phyloP scores from a whole-genome alignment of 2,329 filamentous ascomycete genomes.

The Exophiala oligosperma region DNA sequence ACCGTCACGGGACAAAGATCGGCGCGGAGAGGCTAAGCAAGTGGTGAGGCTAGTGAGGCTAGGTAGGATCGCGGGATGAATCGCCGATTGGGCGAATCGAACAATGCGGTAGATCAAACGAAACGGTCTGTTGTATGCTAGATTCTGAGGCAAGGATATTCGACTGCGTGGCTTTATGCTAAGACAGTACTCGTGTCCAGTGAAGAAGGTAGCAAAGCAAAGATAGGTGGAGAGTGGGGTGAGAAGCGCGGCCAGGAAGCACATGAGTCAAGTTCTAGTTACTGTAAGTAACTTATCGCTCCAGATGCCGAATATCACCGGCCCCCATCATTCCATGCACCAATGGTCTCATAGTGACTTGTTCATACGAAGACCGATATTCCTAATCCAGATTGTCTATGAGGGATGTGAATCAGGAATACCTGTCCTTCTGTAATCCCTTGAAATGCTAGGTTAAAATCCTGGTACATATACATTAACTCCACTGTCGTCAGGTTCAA shows the following conservation, averaged over 20 bases:
- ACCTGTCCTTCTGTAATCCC: neutral
- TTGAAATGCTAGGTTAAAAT: neutral
- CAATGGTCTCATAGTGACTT: too few relatives aligned
- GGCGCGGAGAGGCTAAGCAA: neutral
- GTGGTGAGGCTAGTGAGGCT: neutral
- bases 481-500: neutral
- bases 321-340: too few relatives aligned
- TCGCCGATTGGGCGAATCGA: neutral
- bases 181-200: too few relatives aligned
- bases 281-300: too few relatives aligned
- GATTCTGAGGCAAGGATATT: neutral
- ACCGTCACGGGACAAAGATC: slow-evolving; percentile 1
- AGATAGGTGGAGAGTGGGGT: too few relatives aligned
- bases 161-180: too few relatives aligned
- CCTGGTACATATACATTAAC: neutral
- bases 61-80: neutral
- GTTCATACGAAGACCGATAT: too few relatives aligned
- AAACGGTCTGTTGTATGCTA: neutral
- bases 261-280: too few relatives aligned
- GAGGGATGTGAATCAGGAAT: neutral
- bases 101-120: neutral
- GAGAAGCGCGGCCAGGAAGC: too few relatives aligned
- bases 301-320: too few relatives aligned
- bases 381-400: too few relatives aligned
- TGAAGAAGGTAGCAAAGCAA: too few relatives aligned